phyloP scores from a whole-genome alignment of 1,139 yeast genomes.

The Candida pseudoviswanathii region DNA sequence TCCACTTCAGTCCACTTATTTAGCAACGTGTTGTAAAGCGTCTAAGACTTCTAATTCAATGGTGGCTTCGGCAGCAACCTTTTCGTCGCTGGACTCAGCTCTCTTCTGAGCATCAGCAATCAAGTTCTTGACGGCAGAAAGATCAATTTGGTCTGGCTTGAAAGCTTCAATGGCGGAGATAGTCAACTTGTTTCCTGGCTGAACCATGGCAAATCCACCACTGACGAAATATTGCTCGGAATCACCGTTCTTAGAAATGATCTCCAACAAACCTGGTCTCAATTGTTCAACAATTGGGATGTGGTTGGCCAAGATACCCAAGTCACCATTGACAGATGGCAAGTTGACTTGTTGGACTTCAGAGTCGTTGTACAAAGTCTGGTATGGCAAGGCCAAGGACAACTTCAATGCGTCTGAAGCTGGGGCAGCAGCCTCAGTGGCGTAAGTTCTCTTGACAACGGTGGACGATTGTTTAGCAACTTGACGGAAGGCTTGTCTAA shows the following conservation, averaged over 20 bases:
- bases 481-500: conserved; percentile 69
- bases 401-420: conserved; percentile 78
- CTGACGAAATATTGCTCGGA: conserved; percentile 84
- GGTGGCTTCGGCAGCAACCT: conserved; percentile 90
- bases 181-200: conserved; percentile 89
- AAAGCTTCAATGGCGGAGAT: conserved; percentile 96
- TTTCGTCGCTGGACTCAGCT: conserved; percentile 80
- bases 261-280: conserved; percentile 93
- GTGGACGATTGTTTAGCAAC: conserved; percentile 64
- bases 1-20: conserved; percentile 40
- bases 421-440: conserved; percentile 79
- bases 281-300: conserved; percentile 97
- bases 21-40: conserved; percentile 88
- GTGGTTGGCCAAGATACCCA: conserved; percentile 97
- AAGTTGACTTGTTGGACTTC: conserved; percentile 87
- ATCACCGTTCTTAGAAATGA: conserved; percentile 77
- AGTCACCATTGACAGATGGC: conserved; percentile 94
- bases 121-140: conserved; percentile 76
- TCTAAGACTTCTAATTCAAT: conserved; percentile 95
- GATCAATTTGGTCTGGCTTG: conserved; percentile 86
- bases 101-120: conserved; percentile 96
- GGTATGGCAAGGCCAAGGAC: conserved; percentile 89
- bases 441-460: conserved; percentile 78
- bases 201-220: conserved; percentile 97
- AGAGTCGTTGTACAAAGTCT: conserved; percentile 55